These are phyloP conservation scores for Crithidia fasciculata DNA, from an alignment of 208 protist species.

Conservation along the genomic window DNA sequence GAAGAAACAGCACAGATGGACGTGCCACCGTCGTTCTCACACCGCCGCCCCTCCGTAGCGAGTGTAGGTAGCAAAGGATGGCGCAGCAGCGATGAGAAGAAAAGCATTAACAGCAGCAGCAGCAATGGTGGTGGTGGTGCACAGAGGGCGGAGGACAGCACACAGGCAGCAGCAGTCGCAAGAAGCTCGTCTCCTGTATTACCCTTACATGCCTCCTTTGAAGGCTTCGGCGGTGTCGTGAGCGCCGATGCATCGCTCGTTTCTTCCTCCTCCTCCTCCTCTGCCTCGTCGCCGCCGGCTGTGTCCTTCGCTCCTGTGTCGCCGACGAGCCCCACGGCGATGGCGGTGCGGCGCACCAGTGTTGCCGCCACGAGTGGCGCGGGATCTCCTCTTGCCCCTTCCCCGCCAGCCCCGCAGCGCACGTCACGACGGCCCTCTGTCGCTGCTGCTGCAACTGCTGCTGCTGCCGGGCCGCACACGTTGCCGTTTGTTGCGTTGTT, in stretches of 20 bases:
- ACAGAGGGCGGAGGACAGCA: neutral
- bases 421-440: too few relatives aligned
- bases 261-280: conserved; percentile 2
- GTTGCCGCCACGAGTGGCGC: too few relatives aligned
- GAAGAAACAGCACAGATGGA: neutral
- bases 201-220: conserved; percentile 3
- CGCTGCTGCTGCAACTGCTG: neutral
- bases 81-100: too few relatives aligned
- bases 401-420: too few relatives aligned
- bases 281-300: neutral
- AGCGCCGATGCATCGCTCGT: neutral
- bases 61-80: neutral
- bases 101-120: neutral
- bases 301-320: too few relatives aligned
- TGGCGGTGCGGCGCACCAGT: too few relatives aligned
- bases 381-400: too few relatives aligned
- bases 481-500: neutral
- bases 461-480: too few relatives aligned
- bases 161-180: too few relatives aligned
- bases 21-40: too few relatives aligned
- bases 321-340: too few relatives aligned
- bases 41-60: neutral
- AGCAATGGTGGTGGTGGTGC: neutral
- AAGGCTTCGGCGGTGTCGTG: neutral
- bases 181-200: too few relatives aligned